Base-by-base conservation (phyloP, 139 green algal genomes). In the Ettlia oleoabundans region DNA sequence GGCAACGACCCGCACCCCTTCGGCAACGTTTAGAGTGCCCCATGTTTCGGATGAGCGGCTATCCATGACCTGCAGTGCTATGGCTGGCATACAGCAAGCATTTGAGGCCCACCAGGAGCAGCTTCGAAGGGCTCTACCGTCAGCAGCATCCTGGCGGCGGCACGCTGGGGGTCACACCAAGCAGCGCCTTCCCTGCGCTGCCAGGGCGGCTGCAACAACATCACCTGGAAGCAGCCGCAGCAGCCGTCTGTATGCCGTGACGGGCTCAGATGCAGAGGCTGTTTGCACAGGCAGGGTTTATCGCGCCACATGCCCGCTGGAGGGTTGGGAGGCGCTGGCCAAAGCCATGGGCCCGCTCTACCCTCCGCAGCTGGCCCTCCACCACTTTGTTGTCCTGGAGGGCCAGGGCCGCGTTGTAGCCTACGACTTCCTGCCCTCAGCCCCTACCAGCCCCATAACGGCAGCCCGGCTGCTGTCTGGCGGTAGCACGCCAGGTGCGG, bases 381-480 rank as follows among this genome's bases (percentile, higher is more conserved):
- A 69, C 51, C 62, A 52, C 62, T 75, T 74, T 61, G 65, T 77
- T 9, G 35, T 81, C 0, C 1, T 85, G 47, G 78, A 80, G 37
- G 33, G 55, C 18, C 55, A 65, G 18, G 18, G 18, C 55, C 5
- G 15, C 24, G 41, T 55, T 1, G 8, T 43, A n/a, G 67, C 58
- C 21, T 88, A 65, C 69, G 84, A 88, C 80, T 86, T 88, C 30
- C 37, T 86, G 66, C 84, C 84, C 4, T 10, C n/a, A 1, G 10
- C 83, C 4, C 62, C 84, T 0, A 78, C 69, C 40, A 43, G 52
- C 10, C 84, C 74, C 0, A 19, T 61, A 1, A 88, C 84, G 1
- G 66, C 58, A 18, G 65, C 74, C 4, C 6, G 26, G 13, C 74
- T 88, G 53, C 58, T 86, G 26, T 30, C 66, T 6, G 74, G 80